These are phyloP conservation scores for Cryptosporidium ryanae DNA, from an alignment of 169 alveolate species.

Conservation along the genomic window DNA sequence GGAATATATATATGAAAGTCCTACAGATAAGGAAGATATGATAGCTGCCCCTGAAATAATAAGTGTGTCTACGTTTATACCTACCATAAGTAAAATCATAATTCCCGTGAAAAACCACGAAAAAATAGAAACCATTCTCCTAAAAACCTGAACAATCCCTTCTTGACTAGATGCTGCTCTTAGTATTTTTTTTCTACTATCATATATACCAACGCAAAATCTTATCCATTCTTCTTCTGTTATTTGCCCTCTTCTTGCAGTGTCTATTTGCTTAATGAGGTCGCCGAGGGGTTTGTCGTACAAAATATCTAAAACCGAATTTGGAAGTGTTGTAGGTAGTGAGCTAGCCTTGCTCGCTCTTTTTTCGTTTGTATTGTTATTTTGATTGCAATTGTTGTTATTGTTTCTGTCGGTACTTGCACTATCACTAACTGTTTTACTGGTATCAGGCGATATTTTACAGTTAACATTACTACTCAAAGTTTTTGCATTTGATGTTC, in stretches of 20 bases:
- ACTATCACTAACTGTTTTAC: not conserved
- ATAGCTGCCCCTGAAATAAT: constrained; percentile 90
- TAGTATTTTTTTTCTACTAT: constrained; percentile 59
- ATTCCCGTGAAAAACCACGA: constrained; percentile 84
- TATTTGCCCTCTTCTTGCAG: constrained; percentile 66
- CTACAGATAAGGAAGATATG: constrained; percentile 87
- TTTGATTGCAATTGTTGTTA: not conserved
- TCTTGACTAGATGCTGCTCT: constrained; percentile 80
- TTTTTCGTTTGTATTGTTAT: not conserved
- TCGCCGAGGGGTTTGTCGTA: constrained; percentile 73
- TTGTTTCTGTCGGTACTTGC: not conserved
- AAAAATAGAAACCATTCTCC: constrained; percentile 83
- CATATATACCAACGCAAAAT: constrained; percentile 70
- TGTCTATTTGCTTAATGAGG: constrained; percentile 61
- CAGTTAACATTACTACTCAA: not conserved
- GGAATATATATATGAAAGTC: constrained; percentile 84
- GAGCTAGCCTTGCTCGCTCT: constrained; percentile 19
- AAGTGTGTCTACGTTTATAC: constrained; percentile 86
- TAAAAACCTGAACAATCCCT: constrained; percentile 84
- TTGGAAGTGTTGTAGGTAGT: constrained; percentile 67
- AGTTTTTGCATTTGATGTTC: not conserved
- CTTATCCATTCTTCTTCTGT: constrained; percentile 74
- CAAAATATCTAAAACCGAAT: constrained; percentile 58
- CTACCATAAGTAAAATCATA: constrained; percentile 83
- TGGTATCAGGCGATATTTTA: not conserved